Conservation (phyloP, 305 asterid genomes). For the Solanum hybrid region DNA sequence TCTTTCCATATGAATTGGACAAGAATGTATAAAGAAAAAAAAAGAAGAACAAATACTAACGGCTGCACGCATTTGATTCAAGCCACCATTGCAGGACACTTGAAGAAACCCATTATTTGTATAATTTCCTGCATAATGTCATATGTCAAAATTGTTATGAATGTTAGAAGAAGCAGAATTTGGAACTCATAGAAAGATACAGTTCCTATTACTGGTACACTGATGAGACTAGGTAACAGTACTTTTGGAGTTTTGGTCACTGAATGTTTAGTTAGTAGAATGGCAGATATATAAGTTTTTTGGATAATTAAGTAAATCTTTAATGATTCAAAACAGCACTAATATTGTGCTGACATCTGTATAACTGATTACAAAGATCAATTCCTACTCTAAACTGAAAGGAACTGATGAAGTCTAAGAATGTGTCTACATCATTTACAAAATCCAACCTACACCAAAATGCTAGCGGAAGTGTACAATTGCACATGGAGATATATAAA, state of each 20-base stretch:
- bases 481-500: not conserved
- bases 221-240: not conserved
- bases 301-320: not conserved
- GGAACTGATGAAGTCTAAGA: not conserved
- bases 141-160: not conserved
- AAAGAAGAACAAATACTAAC: constrained; percentile 30
- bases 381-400: not conserved
- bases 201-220: not conserved
- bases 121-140: constrained; percentile 67
- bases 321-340: not conserved
- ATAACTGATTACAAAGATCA: not conserved
- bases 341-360: not conserved
- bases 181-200: not conserved
- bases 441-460: not conserved
- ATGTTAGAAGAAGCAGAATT: not conserved
- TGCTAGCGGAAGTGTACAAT: not conserved
- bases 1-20: not conserved
- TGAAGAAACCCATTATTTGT: constrained; percentile 84
- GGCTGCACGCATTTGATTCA: constrained; percentile 99
- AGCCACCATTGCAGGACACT: constrained; percentile 96
- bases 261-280: not conserved
- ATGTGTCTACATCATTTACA: not conserved
- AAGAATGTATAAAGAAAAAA: constrained; percentile 1
- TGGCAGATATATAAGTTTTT: not conserved
- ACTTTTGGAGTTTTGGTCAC: not conserved